Conservation (phyloP, 2,329 filamentous ascomycete genomes). For the Chaetomiaceae sp. region DNA sequence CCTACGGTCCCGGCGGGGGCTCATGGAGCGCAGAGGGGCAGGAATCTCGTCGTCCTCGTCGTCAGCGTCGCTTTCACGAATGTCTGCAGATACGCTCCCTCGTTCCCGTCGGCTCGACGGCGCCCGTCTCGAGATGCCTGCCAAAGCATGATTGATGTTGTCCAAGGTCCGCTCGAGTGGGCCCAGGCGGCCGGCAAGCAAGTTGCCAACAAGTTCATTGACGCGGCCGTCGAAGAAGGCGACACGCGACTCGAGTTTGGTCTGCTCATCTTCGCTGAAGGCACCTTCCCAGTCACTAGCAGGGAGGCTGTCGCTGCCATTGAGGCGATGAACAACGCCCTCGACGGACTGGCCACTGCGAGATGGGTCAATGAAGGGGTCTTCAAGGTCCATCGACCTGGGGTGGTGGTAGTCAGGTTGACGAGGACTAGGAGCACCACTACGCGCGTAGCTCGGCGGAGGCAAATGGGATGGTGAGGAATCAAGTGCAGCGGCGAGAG, state of each 20-base stretch:
- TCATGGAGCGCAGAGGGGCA: conserved; percentile 61
- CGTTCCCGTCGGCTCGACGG: conserved; percentile 54
- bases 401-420: conserved; percentile 38
- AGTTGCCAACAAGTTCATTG: conserved; percentile 74
- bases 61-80: conserved; percentile 82
- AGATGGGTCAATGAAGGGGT: conserved; percentile 55
- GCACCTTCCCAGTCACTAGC: conserved; percentile 90
- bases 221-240: conserved; percentile 90
- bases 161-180: conserved; percentile 78
- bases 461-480: conserved; percentile 51
- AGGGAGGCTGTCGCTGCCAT: conserved; percentile 58
- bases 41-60: conserved; percentile 78
- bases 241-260: conserved; percentile 74
- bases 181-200: conserved; percentile 70
- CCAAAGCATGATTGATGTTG: conserved; percentile 67
- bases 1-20: conserved; percentile 71
- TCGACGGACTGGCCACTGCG: conserved; percentile 45
- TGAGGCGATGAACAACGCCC: conserved; percentile 58
- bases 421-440: conserved; percentile 70
- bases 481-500: conserved; percentile 31
- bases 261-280: conserved; percentile 75
- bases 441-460: conserved; percentile 47
- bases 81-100: conserved; percentile 65
- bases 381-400: conserved; percentile 41
- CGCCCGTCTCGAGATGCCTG: conserved; percentile 50